Base-by-base conservation (phyloP, 768 basidiomycete species). In the Udeniomyces megalosporus region DNA sequence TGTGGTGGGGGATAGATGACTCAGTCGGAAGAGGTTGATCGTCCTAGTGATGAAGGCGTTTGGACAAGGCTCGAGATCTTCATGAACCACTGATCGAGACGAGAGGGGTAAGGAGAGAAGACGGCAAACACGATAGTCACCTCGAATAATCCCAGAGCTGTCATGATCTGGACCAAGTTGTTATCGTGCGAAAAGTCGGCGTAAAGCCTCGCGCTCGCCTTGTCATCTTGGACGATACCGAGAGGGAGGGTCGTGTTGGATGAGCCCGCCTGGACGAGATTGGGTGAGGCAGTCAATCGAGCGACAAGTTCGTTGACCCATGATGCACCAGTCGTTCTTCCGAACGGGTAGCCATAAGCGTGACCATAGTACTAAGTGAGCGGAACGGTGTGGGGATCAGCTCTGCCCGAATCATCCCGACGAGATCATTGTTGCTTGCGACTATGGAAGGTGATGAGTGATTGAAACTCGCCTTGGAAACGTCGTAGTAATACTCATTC, bases 401-500 rank as follows among this genome's bases (percentile, higher is more conserved):
- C n/a, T n/a, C n/a, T n/a, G n/a, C n/a, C n/a, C n/a, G n/a, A n/a
- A n/a, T n/a, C n/a, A n/a, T n/a, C n/a, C n/a, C n/a, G n/a, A n/a
- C n/a, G n/a, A n/a, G n/a, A n/a, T n/a, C n/a, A n/a, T n/a, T 31
- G 29, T 53, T 53, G 14, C 5, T 6, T 28, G 12, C 24, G 7
- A 17, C 3, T 32, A 53, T 12, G 17, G 24, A 6, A 2, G 51
- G 12, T 14, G 14, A 5, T 12, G 51, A 34, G 4, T 3, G 12
- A 31, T 17, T 32, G 20, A 17, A 28, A 34, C 28, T 11, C 12
- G 35, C 51, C 55, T 60, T 60, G 32, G 58, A 60, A 1, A 60
- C 48, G 58, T 60, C 58, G 34, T 50, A 60, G 49, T 50, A 60
- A 34, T 60, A 60, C 47, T 60, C 58, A 22, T 60, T 60, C 24